Evolutionary conservation across 768 basidiomycete genomes (phyloP), one percentile per base, ranked within the genome.

Genomic region (Boletus rex-veris): DNA sequence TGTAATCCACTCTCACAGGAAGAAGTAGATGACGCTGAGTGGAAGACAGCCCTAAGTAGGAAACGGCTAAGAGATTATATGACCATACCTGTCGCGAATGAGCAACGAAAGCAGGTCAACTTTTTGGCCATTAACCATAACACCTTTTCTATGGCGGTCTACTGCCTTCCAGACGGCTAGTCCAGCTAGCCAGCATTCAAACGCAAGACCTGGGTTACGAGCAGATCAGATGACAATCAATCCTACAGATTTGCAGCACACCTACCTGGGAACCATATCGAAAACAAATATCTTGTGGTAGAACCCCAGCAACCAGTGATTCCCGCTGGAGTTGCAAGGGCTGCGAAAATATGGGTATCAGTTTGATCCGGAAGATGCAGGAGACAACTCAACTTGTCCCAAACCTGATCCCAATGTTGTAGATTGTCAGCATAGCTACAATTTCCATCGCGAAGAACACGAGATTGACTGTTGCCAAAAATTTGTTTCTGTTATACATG

Each of bases 1-100:
- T 24, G 9, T 8, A 9, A 24, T 15, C 15, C 19, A 14, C 15
- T 24, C 45, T 36, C 21, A 46, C 45, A 46, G 45, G 33, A 46
- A 46, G 9, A 46, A 46, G 45, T 46, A 46, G 33, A 46, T 24
- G 45, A 46, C 45, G 15, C 45, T 46, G 19, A 46, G 33, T 11
- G 9, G 15, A 35, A 35, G 9, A 28, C 30, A 15, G 10, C 24
- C 5, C 1, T 46, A 5, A 46, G 33, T 16, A 19, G 3, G 15
- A 36, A 46, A 10, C 4, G 36, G 11, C 10, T 24, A 15, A 36
- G 8, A 35, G 12, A 36, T 2, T 19, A 3, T 19, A 15, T 24
- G 45, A 46, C 19, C 45, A 36, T 46, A 46, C 45, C 45, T 46
- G n/a, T 46, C 45, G 35, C 45, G 45, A 46, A 46, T 46, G 45